Evolutionary conservation across 176 grass and related monocot species (phyloP).

Genomic region (Luzula sylvatica): DNA sequence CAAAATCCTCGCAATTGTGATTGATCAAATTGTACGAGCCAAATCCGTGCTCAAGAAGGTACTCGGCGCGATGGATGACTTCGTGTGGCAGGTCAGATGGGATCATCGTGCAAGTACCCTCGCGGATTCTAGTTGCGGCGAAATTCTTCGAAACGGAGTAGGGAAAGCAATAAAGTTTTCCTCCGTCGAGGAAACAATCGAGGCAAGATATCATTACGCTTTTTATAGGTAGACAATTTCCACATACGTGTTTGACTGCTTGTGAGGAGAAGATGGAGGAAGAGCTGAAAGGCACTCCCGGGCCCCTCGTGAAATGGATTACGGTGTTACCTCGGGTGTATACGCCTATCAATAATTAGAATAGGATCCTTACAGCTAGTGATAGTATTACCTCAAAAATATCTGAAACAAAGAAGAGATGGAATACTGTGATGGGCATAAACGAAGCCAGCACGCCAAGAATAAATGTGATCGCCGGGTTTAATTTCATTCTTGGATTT

Average conservation of each 20-base stretch:
- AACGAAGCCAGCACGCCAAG: too few species aligned
- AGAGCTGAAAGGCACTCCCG: conserved; percentile 29
- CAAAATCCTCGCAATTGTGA: conserved; percentile 90
- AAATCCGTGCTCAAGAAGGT: conserved; percentile 60
- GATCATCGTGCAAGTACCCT: conserved; percentile 63
- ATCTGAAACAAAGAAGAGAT: neutral
- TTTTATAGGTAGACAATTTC: conserved; percentile 17
- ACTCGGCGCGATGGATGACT: conserved; percentile 47
- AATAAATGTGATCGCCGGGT: too few species aligned
- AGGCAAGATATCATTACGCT: conserved; percentile 71
- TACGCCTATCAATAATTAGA: conserved; percentile 30
- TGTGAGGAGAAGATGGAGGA: conserved; percentile 23
- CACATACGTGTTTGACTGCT: neutral
- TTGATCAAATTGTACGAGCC: conserved; percentile 62
- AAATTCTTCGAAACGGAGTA: conserved; percentile 29
- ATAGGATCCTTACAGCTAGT: neutral
- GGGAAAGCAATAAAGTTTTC: conserved; percentile 47
- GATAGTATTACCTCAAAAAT: neutral
- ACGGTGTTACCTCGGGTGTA: conserved; percentile 72
- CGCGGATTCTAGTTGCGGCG: conserved; percentile 52
- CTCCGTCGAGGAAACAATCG: conserved; percentile 69
- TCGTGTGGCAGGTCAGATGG: conserved; percentile 22
- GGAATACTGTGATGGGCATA: too few species aligned
- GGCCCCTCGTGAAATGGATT: conserved; percentile 47
- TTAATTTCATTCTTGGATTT: too few species aligned